Evolutionary conservation across 2,329 filamentous ascomycete genomes (phyloP), one percentile per base, ranked within the genome.

Genomic region (Claviceps paspali): DNA sequence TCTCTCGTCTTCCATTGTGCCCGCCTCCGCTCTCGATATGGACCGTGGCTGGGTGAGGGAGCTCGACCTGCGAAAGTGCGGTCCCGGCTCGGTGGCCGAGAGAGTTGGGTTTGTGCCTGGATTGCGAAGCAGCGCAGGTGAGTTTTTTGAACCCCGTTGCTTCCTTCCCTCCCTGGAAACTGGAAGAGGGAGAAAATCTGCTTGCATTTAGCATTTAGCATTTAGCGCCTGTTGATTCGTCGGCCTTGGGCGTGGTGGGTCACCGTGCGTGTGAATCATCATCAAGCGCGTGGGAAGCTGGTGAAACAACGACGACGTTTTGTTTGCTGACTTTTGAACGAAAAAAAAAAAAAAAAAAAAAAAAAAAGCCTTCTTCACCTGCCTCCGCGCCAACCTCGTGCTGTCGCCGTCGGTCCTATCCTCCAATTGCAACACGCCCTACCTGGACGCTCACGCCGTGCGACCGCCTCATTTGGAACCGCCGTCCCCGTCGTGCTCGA

Each of bases 341-440:
- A n/a, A n/a, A n/a, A n/a, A n/a, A n/a, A n/a, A n/a, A n/a, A n/a
- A n/a, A n/a, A n/a, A n/a, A n/a, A n/a, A n/a, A n/a, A n/a, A n/a
- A n/a, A n/a, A n/a, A n/a, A n/a, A 28, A 91, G 83, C 82, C 19
- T 91, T 91, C 64, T 80, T 91, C 59, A 80, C 76, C 39, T 88
- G 84, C 48, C 68, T 91, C 12, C 76, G 82, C 47, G 81, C 81
- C 45, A 91, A 91, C 52, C 71, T 91, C 38, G 77, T 79, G 48
- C 75, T 88, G 40, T 68, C 66, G 36, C 63, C 65, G 32, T 76
- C 66, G 43, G 62, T 74, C 39, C 59, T 79, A 45, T 72, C 76
- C 31, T 78, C 79, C 34, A 68, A 73, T 42, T 65, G 67, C 39
- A 79, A 71, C 42, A 82, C 80, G 18, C 78, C 79, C 15, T 67